Base-by-base conservation (phyloP, 2,329 filamentous ascomycete genomes). In the Neoscytalidium dimidiatum region DNA sequence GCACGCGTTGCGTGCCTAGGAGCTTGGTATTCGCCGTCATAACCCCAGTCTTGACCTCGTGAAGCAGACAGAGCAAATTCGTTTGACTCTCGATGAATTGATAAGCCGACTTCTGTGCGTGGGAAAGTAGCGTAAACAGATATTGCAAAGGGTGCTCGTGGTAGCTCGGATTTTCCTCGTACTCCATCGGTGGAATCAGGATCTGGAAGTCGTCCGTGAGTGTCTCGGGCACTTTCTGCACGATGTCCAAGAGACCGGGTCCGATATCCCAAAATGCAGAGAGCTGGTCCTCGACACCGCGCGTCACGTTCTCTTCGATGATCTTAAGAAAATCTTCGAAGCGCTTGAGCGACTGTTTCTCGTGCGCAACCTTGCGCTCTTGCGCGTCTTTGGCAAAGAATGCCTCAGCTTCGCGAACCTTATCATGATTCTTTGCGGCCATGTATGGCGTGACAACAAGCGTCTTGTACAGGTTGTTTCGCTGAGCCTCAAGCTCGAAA, bases 181-280 rank as follows among this genome's bases (percentile, higher is more conserved):
- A 90, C 77, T 99, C 95, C 19, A 87, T 82, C 0, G 85, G 75
- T 0, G 95, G 94, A 51, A 98, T 93, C 70, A 90, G 86, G 53
- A 97, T 85, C 23, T 87, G 82, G 77, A 96, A 93, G 0, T 79
- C 80, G 3, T 74, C 70, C 28, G 85, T 74, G 43, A 70, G 62
- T n/a, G 84, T 78, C 1, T 79, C 75, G 0, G 93, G 94, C 23
- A 97, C 89, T 71, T 91, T 90, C 66, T 96, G 91, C 11, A 96
- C 85, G 52, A 98, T 82, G 17, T 88, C 85, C 28, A 90, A 84
- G 0, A 99, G 84, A 3, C 89, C 88, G 2, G 95, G 95, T 1
- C 94, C 94, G 71, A 98, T 96, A 74, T 99, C 95, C 95, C 95
- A 99, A 76, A 98, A 99, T 0, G 94, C 94, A 9, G 90, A 94